These are phyloP conservation scores for Dactylonectria estremocensis DNA, from an alignment of 2,329 filamentous ascomycete genomes.

Conservation along the genomic window DNA sequence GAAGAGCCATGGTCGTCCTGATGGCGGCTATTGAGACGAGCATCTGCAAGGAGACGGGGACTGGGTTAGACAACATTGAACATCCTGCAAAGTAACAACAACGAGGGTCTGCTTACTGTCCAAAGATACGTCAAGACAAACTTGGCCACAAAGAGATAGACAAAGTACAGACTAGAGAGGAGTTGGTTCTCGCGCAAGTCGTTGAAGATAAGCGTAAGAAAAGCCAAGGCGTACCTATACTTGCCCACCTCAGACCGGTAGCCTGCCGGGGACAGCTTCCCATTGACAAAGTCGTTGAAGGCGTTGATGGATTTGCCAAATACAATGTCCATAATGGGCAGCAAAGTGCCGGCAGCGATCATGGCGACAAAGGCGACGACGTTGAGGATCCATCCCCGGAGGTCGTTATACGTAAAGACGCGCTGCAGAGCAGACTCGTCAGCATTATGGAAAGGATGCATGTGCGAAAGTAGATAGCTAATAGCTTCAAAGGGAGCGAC, in stretches of 20 bases:
- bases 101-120: constrained; percentile 57
- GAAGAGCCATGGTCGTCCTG: constrained; percentile 54
- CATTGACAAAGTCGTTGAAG: constrained; percentile 70
- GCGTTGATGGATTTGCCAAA: constrained; percentile 69
- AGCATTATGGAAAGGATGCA: not conserved
- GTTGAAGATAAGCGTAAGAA: not conserved
- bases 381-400: constrained; percentile 56
- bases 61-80: not conserved
- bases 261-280: constrained; percentile 57
- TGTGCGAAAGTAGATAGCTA: not conserved
- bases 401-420: constrained; percentile 58
- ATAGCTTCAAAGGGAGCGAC: not conserved
- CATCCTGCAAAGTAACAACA: not conserved
- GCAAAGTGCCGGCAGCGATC: constrained; percentile 54
- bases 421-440: constrained; percentile 44
- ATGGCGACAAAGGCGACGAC: constrained; percentile 54
- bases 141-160: constrained; percentile 71
- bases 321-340: constrained; percentile 73
- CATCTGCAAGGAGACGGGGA: constrained; percentile 42
- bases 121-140: constrained; percentile 70
- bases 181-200: not conserved
- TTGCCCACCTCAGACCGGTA: constrained; percentile 67
- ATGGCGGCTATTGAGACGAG: constrained; percentile 57
- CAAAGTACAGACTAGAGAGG: constrained; percentile 64
- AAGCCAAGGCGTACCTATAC: constrained; percentile 52